These are phyloP conservation scores for Xylariaceae sp. DNA, from an alignment of 2,329 filamentous ascomycete species.

Conservation along the genomic window DNA sequence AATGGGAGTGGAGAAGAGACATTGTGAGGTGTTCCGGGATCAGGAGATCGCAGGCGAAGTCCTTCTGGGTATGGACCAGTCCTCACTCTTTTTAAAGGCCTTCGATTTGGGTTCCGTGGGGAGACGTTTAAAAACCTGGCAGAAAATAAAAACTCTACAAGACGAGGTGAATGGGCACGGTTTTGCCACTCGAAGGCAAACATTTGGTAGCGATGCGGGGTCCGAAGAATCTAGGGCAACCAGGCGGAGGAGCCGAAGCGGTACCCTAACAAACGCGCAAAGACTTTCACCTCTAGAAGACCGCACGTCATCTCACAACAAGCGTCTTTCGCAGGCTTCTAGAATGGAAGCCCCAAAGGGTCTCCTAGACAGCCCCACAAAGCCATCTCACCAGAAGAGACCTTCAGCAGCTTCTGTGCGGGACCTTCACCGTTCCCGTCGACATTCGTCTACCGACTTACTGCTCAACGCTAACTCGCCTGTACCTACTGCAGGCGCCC, in stretches of 20 bases:
- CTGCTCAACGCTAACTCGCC: conserved; percentile 41
- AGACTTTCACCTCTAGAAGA: conserved; percentile 42
- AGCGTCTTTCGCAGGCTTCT: conserved; percentile 51
- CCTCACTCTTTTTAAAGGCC: conserved; percentile 90
- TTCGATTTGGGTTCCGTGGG: conserved; percentile 92
- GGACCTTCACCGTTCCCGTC: conserved; percentile 76
- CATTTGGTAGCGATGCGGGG: conserved; percentile 54
- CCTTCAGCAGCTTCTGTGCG: conserved; percentile 80
- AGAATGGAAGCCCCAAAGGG: conserved; percentile 43
- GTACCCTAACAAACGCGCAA: conserved; percentile 51
- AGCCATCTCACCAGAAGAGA: conserved; percentile 50
- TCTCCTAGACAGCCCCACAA: conserved; percentile 44
- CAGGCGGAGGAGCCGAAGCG: conserved; percentile 51
- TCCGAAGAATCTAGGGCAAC: conserved; percentile 46
- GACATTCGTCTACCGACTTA: conserved; percentile 83
- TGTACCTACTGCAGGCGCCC: conserved; percentile 34
- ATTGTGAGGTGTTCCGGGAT: conserved; percentile 91
- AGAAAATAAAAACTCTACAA: conserved; percentile 89
- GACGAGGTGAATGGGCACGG: conserved; percentile 67
- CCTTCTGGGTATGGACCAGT: conserved; percentile 89
- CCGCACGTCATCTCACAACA: conserved; percentile 45
- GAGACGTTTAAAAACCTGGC: conserved; percentile 86
- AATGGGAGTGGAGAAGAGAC: conserved; percentile 76
- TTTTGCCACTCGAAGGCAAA: conserved; percentile 46
- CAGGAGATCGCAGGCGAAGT: conserved; percentile 96